Evolutionary conservation across 352 stramenopile species (phyloP), one percentile per base, ranked within the genome.

Genomic region (Globisporangium cystogenes): DNA sequence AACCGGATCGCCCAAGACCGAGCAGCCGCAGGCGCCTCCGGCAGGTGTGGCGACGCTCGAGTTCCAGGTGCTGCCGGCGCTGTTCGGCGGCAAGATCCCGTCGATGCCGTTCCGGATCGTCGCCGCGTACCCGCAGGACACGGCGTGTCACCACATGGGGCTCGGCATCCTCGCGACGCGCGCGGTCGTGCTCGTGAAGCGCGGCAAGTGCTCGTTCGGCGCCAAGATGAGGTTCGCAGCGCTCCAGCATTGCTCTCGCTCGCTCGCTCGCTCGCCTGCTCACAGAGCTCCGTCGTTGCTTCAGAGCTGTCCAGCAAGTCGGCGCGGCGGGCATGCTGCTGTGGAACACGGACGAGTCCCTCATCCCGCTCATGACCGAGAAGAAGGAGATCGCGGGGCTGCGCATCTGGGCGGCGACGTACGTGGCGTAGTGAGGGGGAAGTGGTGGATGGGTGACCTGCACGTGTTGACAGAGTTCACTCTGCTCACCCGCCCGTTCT

Each of bases 181-280:
- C 23, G 67, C 80, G 0, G 75, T 88, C 18, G 63, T 90, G 11
- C 53, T 87, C n/a, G 76, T 87, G n/a, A 86, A 83, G 58, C 72
- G 71, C 11, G 80, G 80, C 8, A 71, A 65, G 23, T 90, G 80
- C 51, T 87, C 76, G 0, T 87, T 90, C 53, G 70, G 66, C 5
- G 53, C 56, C 18, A 90, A 90, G 48, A 65, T 82, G 50, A 82
- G 69, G 80, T 90, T 41, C n/a, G 27, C 14, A n/a, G n/a, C n/a
- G n/a, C n/a, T n/a, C n/a, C n/a, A n/a, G n/a, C n/a, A n/a, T n/a
- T n/a, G 41, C 46, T 24, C 16, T 16, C 15, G 18, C 10, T 29
- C 10, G 20, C 35, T 21, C 23, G 43, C 3, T 35, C 10, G 29
- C 29, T 12, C 10, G 29, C 29, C 12, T 6, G 10, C 29, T 35